Percentiles rank a stretch among this genome's conserved stretches.
Conservation (phyloP, 805 yeast genomes). For the Sungouiella thailandica region DNA sequence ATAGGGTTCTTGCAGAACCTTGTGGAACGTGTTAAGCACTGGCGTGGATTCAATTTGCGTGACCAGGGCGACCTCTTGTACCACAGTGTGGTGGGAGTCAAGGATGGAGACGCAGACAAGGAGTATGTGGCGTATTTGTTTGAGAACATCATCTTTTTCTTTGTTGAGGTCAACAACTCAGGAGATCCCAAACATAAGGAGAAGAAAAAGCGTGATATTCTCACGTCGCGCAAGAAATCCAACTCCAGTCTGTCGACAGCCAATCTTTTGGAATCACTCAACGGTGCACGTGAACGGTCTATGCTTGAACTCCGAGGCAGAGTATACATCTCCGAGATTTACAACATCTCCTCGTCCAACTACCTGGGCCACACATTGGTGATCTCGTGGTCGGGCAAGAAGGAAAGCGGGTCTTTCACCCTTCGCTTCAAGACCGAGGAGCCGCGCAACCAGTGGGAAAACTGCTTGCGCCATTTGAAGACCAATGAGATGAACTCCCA, state of each 20-base stretch:
- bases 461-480: constrained; percentile 50
- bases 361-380: constrained; percentile 53
- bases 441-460: constrained; percentile 75
- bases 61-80: constrained; percentile 83
- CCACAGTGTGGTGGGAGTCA: constrained; percentile 65
- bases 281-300: constrained; percentile 22
- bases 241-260: constrained; percentile 35
- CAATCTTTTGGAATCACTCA: constrained; percentile 32
- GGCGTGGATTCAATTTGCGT: constrained; percentile 82
- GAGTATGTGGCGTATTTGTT: constrained; percentile 89
- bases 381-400: constrained; percentile 78
- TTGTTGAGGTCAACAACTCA: constrained; percentile 23
- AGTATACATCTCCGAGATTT: constrained; percentile 66
- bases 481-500: constrained; percentile 37
- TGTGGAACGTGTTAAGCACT: constrained; percentile 71
- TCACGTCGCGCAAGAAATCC: constrained; percentile 48
- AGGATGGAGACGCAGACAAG: constrained; percentile 67
- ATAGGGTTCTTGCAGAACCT: constrained; percentile 64
- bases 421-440: constrained; percentile 83
- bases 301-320: constrained; percentile 68
- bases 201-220: constrained; percentile 33
- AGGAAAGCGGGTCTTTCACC: constrained; percentile 81
- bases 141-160: constrained; percentile 56
- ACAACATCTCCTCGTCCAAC: constrained; percentile 35
- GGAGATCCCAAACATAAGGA: constrained; percentile 24